Evolutionary conservation across 23 red algal genomes (phyloP).

Genomic region (Chondrus crispus): DNA sequence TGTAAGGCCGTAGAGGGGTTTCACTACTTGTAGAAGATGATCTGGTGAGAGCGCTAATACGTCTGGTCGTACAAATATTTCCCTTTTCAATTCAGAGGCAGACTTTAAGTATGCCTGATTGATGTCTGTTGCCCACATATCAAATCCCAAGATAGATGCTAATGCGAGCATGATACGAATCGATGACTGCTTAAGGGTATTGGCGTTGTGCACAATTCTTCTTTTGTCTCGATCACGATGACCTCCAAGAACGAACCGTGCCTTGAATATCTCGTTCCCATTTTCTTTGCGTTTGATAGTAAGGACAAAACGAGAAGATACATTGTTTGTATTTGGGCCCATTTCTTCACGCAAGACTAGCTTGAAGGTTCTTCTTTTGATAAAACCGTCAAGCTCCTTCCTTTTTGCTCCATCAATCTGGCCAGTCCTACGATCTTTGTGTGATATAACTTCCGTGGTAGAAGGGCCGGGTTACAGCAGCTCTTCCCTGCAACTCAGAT

Average conservation of each 20-base stretch:
- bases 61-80: neutral
- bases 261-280: neutral
- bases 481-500: neutral
- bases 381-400: neutral
- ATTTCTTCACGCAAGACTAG: neutral
- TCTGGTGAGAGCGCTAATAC: neutral
- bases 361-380: neutral
- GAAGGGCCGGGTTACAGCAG: neutral
- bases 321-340: neutral
- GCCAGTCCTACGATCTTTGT: neutral
- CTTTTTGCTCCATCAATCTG: neutral
- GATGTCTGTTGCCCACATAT: neutral
- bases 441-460: neutral
- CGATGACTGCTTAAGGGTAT: neutral
- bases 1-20: neutral
- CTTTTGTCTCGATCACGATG: neutral
- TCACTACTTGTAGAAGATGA: neutral
- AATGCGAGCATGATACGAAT: slow-evolving; percentile 1
- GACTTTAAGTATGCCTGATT: neutral
- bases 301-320: neutral
- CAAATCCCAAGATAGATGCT: neutral
- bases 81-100: neutral
- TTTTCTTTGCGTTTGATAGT: neutral
- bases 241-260: neutral
- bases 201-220: neutral